These are phyloP conservation scores for Sporothrix schenckii DNA, from an alignment of 2,329 filamentous ascomycete genomes.

Conservation along the genomic window DNA sequence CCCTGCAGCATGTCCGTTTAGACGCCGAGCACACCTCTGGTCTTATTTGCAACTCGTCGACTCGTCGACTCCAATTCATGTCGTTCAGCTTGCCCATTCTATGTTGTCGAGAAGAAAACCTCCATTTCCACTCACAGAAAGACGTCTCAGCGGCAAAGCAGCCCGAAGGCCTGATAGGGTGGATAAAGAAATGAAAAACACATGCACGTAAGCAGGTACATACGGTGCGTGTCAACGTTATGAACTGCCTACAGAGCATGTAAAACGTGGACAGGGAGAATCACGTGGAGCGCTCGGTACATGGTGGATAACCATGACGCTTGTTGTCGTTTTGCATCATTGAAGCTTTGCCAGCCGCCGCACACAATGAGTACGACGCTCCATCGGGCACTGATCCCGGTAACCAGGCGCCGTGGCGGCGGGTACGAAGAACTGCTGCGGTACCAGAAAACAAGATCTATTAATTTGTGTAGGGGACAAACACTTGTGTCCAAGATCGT, in stretches of 20 bases:
- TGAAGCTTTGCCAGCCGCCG: constrained; percentile 6
- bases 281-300: background rate
- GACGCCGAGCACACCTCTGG: constrained; percentile 28
- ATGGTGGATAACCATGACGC: background rate
- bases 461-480: background rate
- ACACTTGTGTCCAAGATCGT: background rate
- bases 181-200: background rate
- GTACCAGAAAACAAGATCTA: background rate
- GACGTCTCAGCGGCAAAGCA: background rate
- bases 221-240: background rate
- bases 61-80: background rate
- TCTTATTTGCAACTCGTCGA: background rate
- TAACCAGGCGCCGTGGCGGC: constrained; percentile 22
- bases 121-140: background rate
- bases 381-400: constrained; percentile 9
- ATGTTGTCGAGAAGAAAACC: no score
- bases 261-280: background rate
- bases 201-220: constrained; percentile 13
- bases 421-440: background rate
- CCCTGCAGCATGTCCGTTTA: constrained; percentile 30
- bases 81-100: background rate
- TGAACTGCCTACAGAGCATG: background rate
- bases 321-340: constrained; percentile 3
- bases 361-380: background rate
- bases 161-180: background rate